phyloP scores from a whole-genome alignment of 352 stramenopile genomes.

The Pythium brassicae region DNA sequence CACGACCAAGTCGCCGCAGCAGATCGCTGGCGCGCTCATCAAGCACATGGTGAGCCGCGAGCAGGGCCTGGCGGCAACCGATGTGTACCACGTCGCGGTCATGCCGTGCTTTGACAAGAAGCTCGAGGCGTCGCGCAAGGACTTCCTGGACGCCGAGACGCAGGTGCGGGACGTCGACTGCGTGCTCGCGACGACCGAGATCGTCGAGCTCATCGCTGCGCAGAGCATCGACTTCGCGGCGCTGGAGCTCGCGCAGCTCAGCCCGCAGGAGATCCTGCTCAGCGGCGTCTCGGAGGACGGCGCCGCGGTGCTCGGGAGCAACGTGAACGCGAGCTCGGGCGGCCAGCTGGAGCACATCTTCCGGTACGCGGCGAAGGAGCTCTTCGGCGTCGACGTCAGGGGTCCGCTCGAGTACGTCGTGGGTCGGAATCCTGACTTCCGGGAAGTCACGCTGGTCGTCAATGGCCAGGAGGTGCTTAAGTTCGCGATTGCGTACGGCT shows the following conservation, averaged over 20 bases:
- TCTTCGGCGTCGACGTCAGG: constrained; percentile 84
- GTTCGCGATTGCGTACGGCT: constrained; percentile 95
- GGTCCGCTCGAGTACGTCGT: constrained; percentile 83
- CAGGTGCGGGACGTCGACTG: constrained; percentile 92
- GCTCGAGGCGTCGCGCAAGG: constrained; percentile 93
- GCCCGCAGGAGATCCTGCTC: constrained; percentile 60
- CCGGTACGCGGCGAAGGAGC: constrained; percentile 80
- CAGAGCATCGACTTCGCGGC: constrained; percentile 58
- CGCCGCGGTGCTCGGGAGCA: constrained; percentile 49
- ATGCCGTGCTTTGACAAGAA: constrained; percentile 99
- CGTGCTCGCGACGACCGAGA: constrained; percentile 87
- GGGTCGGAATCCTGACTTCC: constrained; percentile 89
- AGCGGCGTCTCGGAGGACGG: constrained; percentile 64
- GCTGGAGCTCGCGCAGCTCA: constrained; percentile 60
- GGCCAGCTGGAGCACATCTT: constrained; percentile 93
- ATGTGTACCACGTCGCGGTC: constrained; percentile 94
- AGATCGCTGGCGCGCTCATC: constrained; percentile 88
- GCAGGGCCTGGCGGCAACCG: constrained; percentile 31
- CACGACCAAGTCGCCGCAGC: constrained; percentile 93
- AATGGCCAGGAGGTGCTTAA: constrained; percentile 83
- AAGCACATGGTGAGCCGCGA: constrained; percentile 76
- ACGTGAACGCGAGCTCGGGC: constrained; percentile 67
- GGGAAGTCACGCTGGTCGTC: constrained; percentile 67
- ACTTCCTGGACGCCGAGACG: constrained; percentile 67
- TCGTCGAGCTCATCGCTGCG: constrained; percentile 66